Evolutionary conservation across 768 basidiomycete species (phyloP), one percentile per base, ranked within the genome.

Genomic region (Coprinopsis cinerea): DNA sequence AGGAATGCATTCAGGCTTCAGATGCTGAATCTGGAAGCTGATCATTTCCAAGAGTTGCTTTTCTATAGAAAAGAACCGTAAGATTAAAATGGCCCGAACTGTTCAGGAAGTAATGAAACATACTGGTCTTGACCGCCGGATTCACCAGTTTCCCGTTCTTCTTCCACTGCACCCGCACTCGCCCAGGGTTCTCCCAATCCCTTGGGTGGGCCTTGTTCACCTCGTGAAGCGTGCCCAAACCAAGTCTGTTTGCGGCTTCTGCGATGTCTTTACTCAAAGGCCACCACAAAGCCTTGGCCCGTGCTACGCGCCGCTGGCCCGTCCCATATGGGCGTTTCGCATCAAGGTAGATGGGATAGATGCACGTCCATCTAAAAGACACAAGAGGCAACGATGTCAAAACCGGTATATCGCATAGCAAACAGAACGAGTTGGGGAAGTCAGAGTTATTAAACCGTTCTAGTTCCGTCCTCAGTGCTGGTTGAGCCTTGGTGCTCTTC

Each of bases 101-200:
- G 10, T 18, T 40, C 35, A 44, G 23, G 25, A 25, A 6, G 41
- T 30, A 18, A 32, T 14, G 28, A 24, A 35, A 76, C 84, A 57
- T 62, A 92, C 89, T 92, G 26, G 83, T 85, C 69, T 78, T 82
- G 60, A 92, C 82, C n/a, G 64, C 60, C 2, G 77, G 71, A 59
- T 90, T 85, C 52, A 86, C 67, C 7, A 85, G 72, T 44, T 66
- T 64, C 1, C 76, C 88, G 52, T 90, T 85, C 64, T 85, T 85
- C 76, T 88, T 92, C 86, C 87, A 91, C 61, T 88, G 88, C 20
- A 98, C 88, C 55, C 92, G 81, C 52, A 99, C 91, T 22, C 95
- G 79, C 7, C 95, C 95, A 0, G 95, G 95, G 64, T 99, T 99
- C 61, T 89, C 94, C 95, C 95, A 99, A 65, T 99, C 95, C 45